A percentile compares a stretch with the other conserved stretches of the same genome.
phyloP scores from a whole-genome alignment of 78 protist species.

The Dictyostelium capitatum region DNA sequence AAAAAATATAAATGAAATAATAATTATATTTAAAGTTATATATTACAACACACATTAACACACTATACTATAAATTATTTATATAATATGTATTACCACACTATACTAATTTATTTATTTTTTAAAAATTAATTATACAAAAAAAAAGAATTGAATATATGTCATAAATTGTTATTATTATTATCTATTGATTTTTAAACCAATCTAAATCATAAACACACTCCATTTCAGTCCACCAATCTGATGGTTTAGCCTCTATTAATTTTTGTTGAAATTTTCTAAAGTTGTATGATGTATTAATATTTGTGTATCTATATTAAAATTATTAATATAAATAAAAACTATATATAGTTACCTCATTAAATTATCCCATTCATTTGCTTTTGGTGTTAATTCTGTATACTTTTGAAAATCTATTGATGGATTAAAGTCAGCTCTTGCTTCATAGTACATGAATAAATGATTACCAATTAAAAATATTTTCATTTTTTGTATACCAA shows the following conservation, averaged over 20 bases:
- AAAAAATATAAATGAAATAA: too few species aligned
- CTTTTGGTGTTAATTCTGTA: constrained; percentile 38
- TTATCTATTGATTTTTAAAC: not conserved
- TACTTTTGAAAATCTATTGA: constrained; percentile 32
- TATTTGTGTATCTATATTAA: too few species aligned
- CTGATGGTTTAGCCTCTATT: constrained; percentile 39
- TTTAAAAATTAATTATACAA: not conserved
- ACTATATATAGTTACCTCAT: constrained; percentile 37
- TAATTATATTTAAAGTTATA: too few species aligned
- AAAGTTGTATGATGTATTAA: too few species aligned
- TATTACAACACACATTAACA: too few species aligned
- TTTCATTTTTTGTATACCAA: constrained; percentile 65
- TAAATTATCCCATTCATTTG: constrained; percentile 70
- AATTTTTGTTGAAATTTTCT: constrained; percentile 75
- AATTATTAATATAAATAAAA: not conserved
- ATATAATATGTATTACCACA: not conserved
- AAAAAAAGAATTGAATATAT: not conserved
- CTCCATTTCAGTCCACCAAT: constrained; percentile 75
- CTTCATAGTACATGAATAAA: constrained; percentile 71
- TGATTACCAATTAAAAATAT: constrained; percentile 52
- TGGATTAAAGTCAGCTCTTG: constrained; percentile 38
- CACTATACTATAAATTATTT: too few species aligned
- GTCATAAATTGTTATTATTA: not conserved
- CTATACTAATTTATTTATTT: not conserved
- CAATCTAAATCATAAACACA: constrained; percentile 58